Percentiles rank a stretch among this genome's conserved stretches.
Evolutionary conservation across 495 filamentous ascomycete genomes (phyloP).

Genomic region (Xylaria grammica): DNA sequence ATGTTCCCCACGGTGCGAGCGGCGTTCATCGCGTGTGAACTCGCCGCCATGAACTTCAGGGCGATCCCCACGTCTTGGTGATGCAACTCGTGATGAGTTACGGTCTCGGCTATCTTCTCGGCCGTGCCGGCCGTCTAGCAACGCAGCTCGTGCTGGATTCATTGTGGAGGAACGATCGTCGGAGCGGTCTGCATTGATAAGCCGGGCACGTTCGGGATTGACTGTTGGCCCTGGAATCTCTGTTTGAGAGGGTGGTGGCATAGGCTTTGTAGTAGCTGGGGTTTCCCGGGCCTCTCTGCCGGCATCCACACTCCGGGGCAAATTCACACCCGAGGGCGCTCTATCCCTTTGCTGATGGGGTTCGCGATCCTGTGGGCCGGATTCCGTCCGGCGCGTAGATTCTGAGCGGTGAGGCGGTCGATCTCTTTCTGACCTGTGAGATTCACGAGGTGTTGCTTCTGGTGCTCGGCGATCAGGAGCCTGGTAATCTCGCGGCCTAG

Average conservation of each 20-base stretch:
- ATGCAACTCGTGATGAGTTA: conserved; percentile 51
- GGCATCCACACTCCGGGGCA: conserved; percentile 39
- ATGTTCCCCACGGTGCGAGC: conserved; percentile 47
- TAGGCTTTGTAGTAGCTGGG: conserved; percentile 31
- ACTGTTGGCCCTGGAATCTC: conserved; percentile 47
- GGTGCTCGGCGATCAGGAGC: conserved; percentile 36
- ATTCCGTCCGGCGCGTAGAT: conserved; percentile 38
- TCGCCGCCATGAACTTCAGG: conserved; percentile 44
- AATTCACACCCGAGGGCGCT: conserved; percentile 20
- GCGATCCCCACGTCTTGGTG: conserved; percentile 55
- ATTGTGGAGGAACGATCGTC: conserved; percentile 43
- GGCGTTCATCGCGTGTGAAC: conserved; percentile 52
- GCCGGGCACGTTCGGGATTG: conserved; percentile 50
- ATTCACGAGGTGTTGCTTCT: conserved; percentile 32
- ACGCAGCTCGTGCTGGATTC: conserved; percentile 63
- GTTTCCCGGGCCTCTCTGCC: conserved; percentile 39
- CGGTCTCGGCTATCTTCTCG: conserved; percentile 55
- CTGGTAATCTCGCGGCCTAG: conserved; percentile 31
- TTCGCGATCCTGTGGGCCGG: conserved; percentile 45
- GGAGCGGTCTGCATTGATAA: conserved; percentile 44
- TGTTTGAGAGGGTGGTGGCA: conserved; percentile 36
- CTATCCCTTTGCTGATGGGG: conserved; percentile 43
- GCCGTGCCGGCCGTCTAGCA: conserved; percentile 50
- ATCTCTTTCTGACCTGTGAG: conserved; percentile 38
- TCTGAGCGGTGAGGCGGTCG: conserved; percentile 40